Conservation (phyloP, 2,329 filamentous ascomycete species). For the Zymoseptoria brevis region DNA sequence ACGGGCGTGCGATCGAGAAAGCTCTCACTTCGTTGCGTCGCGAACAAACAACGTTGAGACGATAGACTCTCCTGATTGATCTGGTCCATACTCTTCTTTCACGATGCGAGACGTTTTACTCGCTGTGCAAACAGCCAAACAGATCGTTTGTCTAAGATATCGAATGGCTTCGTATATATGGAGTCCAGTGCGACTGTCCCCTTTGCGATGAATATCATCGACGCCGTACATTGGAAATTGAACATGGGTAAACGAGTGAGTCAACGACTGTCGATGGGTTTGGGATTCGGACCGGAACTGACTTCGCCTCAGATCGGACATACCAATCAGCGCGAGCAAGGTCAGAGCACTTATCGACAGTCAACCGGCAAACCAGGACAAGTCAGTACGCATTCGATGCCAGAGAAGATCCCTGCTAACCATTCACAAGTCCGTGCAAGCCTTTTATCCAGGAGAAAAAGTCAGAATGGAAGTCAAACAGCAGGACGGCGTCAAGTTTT, state of each 20-base stretch:
- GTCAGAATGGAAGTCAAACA: neutral
- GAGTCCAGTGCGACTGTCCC: neutral
- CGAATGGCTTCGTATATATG: neutral
- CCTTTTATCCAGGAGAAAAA: neutral
- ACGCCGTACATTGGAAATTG: neutral
- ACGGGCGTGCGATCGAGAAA: neutral
- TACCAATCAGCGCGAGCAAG: neutral
- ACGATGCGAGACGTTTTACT: neutral
- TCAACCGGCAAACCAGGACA: neutral
- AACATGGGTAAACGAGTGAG: neutral
- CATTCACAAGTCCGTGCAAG: neutral
- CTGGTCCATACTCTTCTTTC: neutral
- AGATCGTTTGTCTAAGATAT: neutral
- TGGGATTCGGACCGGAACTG: neutral
- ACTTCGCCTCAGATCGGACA: neutral
- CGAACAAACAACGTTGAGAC: neutral
- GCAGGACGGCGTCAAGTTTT: neutral
- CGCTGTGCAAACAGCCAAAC: neutral
- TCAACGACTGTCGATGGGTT: neutral
- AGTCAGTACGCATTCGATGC: neutral
- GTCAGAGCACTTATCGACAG: neutral
- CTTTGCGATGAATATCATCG: neutral
- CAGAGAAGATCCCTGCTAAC: neutral
- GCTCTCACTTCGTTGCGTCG: neutral
- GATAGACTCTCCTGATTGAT: neutral